These are phyloP conservation scores for Leccinum subrobustum DNA, from an alignment of 1,284 basidiomycete species.

Conservation along the genomic window DNA sequence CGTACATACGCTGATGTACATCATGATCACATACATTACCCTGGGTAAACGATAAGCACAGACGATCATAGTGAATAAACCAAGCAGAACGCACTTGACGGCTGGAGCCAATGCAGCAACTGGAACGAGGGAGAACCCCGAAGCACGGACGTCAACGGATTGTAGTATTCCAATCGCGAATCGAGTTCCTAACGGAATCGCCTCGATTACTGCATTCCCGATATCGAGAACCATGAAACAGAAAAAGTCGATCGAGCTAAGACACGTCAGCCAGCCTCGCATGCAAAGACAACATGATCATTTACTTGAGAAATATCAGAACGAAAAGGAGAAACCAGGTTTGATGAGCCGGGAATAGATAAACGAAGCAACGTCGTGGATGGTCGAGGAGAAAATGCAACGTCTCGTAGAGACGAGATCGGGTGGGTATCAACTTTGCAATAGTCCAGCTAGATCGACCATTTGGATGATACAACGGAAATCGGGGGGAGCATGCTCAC, in stretches of 20 bases:
- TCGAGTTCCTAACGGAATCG: conserved; percentile 69
- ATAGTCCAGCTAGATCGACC: conserved; percentile 64
- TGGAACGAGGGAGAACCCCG: conserved; percentile 81
- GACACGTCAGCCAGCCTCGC: neutral
- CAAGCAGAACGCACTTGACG: conserved; percentile 63
- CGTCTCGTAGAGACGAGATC: conserved; percentile 74
- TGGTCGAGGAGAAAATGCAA: conserved; percentile 93
- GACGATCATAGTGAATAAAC: neutral
- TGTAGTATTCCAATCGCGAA: conserved; percentile 69
- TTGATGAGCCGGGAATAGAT: conserved; percentile 93
- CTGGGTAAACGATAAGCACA: conserved; percentile 36
- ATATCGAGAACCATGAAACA: conserved; percentile 89
- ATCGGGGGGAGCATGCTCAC: conserved; percentile 16
- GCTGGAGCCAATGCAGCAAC: conserved; percentile 77
- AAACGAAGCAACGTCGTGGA: conserved; percentile 93
- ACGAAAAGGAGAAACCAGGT: conserved; percentile 88
- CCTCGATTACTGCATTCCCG: conserved; percentile 70
- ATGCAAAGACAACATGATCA: conserved; percentile 23
- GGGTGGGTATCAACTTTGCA: conserved; percentile 58
- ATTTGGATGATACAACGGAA: neutral
- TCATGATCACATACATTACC: conserved; percentile 87
- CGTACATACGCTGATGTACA: conserved; percentile 80
- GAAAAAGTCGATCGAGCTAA: conserved; percentile 80
- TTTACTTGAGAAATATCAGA: conserved; percentile 64
- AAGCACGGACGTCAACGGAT: conserved; percentile 80